Base-by-base conservation (phyloP, 75 land plant species). In the Larix kaempferi region DNA sequence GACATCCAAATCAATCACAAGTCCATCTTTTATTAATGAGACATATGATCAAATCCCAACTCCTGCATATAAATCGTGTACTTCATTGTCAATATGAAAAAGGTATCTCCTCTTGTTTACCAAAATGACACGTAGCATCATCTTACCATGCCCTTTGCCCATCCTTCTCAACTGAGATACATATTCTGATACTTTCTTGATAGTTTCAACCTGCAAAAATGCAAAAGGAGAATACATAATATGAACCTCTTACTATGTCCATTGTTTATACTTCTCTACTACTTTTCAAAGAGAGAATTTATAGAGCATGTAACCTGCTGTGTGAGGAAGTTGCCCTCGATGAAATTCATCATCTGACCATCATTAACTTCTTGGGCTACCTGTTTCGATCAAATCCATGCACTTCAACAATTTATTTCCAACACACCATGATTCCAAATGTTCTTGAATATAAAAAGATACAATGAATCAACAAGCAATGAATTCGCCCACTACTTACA, bases 121-220 rank as follows among this genome's bases (percentile, higher is more conserved):
- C 6, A 66, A 14, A 57, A 4, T n/a, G n/a, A 59, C 35, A 61
- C 5, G 7, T 54, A 33, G 61, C 22, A 66, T 25, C 72, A 29
- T 57, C 88, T 44, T 87, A 96, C 99, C 99, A 81, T 94, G 98
- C 35, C 94, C 99, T 75, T 96, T 88, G 57, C 99, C 97, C n/a
- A 94, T 87, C 61, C 94, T 84, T 81, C 97, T 91, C 78, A 96
- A 78, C 82, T 96, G 99, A 59, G 95, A 78, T 72, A 96, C 97
- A 83, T 94, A 96, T 57, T 82, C 93, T 13, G 99, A 84, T 11
- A 96, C 77, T 74, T 90, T 84, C 78, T 96, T 96, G 23, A 96
- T 96, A 26, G 92, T 83, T 67, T 93, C 99, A 35, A 96, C 94
- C 99, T 94, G 76, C 22, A 77, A 22, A 71, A 65, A 27, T 41